Evolutionary conservation across 352 stramenopile genomes (phyloP), one percentile per base, ranked within the genome.

Genomic region (Phytophthora ohioensis): DNA sequence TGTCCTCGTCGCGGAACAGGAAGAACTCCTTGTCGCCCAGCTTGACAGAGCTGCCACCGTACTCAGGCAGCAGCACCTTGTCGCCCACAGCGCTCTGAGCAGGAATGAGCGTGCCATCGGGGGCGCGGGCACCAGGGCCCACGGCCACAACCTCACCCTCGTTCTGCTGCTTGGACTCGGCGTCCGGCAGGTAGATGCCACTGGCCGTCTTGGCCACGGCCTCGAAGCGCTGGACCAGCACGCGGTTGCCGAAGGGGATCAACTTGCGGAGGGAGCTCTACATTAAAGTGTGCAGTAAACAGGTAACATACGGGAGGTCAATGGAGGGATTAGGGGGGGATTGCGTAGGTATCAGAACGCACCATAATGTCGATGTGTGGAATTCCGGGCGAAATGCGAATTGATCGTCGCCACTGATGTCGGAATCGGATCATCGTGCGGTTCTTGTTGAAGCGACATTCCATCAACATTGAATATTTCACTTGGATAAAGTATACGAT

Each of bases 1-100:
- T 98, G 82, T 99, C 97, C 35, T 98, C 94, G 79, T 99, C 94
- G 70, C 97, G 86, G 81, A 98, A 99, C 36, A 99, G 82, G 75
- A 97, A 93, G 73, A 98, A 88, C 81, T 99, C 95, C 52, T 98
- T 82, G 32, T 91, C 88, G 63, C 81, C 91, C 51, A 98, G 84
- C 76, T 98, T 98, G 38, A 99, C 85, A 58, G 95, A 78, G 64
- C 83, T 97, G 63, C 97, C 97, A 49, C 97, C 97, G 85, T 99
- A 99, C 84, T 99, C 96, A 9, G 97, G 97, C 54, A 99, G 85
- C 59, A 99, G 78, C 13, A 99, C 97, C 76, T 93, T 98, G 89
- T 99, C 96, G 59, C 97, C 97, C 45, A 94, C 87, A 39, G 84
- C 84, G 58, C 97, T 87, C 68, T 91, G 91, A 55, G 95, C 86